Evolutionary conservation across 805 yeast genomes (phyloP).

Genomic region (Candida qinlingensis): DNA sequence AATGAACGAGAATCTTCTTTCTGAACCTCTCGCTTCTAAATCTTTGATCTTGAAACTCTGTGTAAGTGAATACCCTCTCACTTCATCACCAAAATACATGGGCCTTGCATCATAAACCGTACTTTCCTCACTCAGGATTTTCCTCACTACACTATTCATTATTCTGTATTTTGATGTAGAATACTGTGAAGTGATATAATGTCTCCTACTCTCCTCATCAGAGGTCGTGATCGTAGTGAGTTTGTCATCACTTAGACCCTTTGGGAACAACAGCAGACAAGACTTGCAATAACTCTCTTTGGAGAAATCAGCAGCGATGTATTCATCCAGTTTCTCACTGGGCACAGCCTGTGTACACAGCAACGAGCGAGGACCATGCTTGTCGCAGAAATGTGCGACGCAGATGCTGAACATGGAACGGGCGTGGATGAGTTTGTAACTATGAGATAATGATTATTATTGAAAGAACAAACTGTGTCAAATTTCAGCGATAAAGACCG

Average conservation of each 20-base stretch:
- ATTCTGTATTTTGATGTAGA: conserved; percentile 51
- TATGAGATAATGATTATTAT: too few species aligned
- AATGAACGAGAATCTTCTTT: conserved; percentile 58
- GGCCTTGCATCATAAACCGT: conserved; percentile 55
- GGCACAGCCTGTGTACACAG: conserved; percentile 50
- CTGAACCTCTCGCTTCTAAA: conserved; percentile 66
- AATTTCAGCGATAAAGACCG: neutral
- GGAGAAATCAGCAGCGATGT: conserved; percentile 34
- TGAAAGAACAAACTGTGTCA: neutral
- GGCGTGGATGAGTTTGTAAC: neutral
- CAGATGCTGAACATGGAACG: conserved; percentile 36
- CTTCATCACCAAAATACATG: conserved; percentile 56
- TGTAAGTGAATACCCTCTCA: conserved; percentile 54
- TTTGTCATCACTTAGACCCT: conserved; percentile 16
- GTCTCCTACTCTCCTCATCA: conserved; percentile 5
- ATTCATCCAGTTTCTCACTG: conserved; percentile 20
- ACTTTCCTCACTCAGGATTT: conserved; percentile 63
- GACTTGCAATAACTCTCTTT: conserved; percentile 52
- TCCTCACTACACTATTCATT: conserved; percentile 55
- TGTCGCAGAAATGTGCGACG: conserved; percentile 72
- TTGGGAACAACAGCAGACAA: conserved; percentile 52
- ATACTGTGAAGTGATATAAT: conserved; percentile 54
- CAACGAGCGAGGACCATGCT: conserved; percentile 67
- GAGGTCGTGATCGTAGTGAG: conserved; percentile 30
- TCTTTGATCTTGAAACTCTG: conserved; percentile 60